These are phyloP conservation scores for Trichocomaceae sp. DNA, from an alignment of 2,329 filamentous ascomycete species.

Conservation along the genomic window DNA sequence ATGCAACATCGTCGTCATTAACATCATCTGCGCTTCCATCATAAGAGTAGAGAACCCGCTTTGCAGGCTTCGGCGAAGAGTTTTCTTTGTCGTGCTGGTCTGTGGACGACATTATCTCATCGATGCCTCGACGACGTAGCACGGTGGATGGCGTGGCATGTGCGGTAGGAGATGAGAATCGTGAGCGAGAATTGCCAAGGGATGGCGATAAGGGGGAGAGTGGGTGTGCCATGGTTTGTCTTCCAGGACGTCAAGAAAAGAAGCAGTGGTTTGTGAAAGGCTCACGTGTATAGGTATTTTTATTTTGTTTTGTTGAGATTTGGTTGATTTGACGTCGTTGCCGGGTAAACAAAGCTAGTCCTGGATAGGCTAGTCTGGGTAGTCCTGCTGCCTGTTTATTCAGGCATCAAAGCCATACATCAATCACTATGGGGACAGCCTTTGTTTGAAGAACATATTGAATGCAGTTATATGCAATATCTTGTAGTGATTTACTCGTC, in stretches of 20 bases:
- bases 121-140: slow-evolving; percentile 15
- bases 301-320: slow-evolving; percentile 13
- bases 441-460: no score
- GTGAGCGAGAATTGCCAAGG: slow-evolving; percentile 35
- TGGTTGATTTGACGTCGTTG: slow-evolving; percentile 17
- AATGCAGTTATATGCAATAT: no score
- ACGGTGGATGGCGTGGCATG: slow-evolving; percentile 15
- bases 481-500: no score
- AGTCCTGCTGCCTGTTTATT: neutral
- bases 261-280: neutral
- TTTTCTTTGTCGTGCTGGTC: slow-evolving; percentile 20
- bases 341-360: slow-evolving; percentile 29
- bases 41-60: slow-evolving; percentile 16
- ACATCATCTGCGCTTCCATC: slow-evolving; percentile 15
- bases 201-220: slow-evolving; percentile 37
- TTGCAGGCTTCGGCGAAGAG: slow-evolving; percentile 23
- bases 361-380: neutral
- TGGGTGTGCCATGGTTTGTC: slow-evolving; percentile 32
- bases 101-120: slow-evolving; percentile 14
- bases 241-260: neutral
- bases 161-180: slow-evolving; percentile 19
- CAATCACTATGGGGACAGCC: no score
- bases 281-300: slow-evolving; percentile 2
- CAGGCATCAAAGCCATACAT: neutral
- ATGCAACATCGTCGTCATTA: slow-evolving; percentile 2